Percentiles rank a stretch among this genome's conserved stretches.
Conservation (phyloP, 2,329 filamentous ascomycete species). For the Aspergillus persii region DNA sequence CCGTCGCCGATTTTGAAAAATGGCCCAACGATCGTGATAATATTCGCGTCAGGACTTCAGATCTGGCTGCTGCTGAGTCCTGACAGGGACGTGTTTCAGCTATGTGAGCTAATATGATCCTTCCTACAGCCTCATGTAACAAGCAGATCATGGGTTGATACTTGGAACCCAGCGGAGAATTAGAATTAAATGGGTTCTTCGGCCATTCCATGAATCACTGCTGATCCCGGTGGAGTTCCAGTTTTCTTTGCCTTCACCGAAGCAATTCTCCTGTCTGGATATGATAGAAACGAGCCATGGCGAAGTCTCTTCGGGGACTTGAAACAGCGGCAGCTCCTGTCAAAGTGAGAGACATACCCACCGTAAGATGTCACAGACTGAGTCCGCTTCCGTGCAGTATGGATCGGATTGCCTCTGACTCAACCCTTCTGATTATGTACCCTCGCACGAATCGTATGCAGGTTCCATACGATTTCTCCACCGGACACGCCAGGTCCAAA, state of each 20-base stretch:
- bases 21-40: background rate
- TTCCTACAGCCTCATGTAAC: background rate
- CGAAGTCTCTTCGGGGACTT: background rate
- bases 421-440: background rate
- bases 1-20: background rate
- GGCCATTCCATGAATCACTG: background rate
- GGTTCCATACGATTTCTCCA: background rate
- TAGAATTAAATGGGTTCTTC: background rate
- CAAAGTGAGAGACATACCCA: background rate
- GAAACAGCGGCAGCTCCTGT: background rate
- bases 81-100: background rate
- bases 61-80: background rate
- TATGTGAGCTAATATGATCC: background rate
- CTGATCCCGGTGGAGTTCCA: background rate
- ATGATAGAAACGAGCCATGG: background rate
- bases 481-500: background rate
- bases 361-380: background rate
- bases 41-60: background rate
- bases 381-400: background rate
- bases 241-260: no score
- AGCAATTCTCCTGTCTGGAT: background rate
- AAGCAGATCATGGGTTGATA: no score
- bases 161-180: no score
- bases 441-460: background rate
- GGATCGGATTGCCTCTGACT: no score